Evolutionary conservation across 1,284 basidiomycete genomes (phyloP).

Genomic region (Microbotryomycetes sp.): DNA sequence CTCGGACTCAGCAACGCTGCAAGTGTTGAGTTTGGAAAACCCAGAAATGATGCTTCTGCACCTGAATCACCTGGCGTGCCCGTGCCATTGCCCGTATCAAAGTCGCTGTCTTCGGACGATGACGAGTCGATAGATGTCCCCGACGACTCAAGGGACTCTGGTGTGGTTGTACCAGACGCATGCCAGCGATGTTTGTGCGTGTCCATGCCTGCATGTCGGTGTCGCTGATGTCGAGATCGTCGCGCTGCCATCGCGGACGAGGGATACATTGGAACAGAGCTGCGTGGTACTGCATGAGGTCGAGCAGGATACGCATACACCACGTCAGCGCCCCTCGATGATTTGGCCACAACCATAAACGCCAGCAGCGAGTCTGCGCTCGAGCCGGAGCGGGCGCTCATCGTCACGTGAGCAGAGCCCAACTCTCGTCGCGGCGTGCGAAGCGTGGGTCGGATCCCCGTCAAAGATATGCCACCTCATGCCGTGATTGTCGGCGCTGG

Average conservation of each 20-base stretch:
- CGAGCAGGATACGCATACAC: constrained; percentile 35
- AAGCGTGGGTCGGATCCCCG: neutral
- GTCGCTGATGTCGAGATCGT: neutral
- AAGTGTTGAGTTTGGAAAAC: constrained; percentile 73
- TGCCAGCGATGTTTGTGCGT: neutral
- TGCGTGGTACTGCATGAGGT: constrained; percentile 32
- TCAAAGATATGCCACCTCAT: neutral
- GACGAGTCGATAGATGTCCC: constrained; percentile 5
- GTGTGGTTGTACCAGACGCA: neutral
- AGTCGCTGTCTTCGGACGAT: constrained; percentile 16
- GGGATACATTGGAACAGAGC: constrained; percentile 33
- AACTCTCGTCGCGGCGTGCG: neutral
- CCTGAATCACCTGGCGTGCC: constrained; percentile 1
- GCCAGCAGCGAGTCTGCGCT: constrained; percentile 32
- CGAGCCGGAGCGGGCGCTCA: neutral
- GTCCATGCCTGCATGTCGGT: neutral
- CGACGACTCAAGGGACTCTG: neutral
- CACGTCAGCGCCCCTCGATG: constrained; percentile 26
- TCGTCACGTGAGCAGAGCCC: neutral
- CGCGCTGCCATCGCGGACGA: neutral
- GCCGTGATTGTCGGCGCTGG: constrained; percentile 24
- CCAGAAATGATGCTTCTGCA: constrained; percentile 58
- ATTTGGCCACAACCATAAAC: constrained; percentile 34
- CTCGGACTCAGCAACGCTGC: constrained; percentile 71
- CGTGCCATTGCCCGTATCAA: constrained; percentile 5